These are phyloP conservation scores for Magnusiomyces suaveolens DNA, from an alignment of 1,139 yeast genomes.

Conservation along the genomic window DNA sequence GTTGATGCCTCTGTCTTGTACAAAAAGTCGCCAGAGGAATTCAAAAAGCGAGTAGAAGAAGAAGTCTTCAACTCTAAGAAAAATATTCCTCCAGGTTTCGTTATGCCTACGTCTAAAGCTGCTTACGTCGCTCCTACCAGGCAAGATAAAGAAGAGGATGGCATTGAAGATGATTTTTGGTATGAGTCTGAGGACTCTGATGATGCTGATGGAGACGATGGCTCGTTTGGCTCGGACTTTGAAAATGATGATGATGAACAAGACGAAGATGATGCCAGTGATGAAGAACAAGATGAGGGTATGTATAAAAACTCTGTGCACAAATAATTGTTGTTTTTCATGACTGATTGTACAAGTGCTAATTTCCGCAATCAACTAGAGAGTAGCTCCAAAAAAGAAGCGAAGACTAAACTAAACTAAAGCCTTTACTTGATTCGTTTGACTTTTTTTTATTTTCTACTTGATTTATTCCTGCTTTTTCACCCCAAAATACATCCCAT, in stretches of 20 bases:
- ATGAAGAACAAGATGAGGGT: background rate
- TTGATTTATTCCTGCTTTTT: background rate
- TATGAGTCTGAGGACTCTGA: conserved; percentile 64
- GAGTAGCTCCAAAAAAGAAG: conserved; percentile 1
- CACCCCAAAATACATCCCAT: background rate
- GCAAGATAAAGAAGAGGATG: conserved; percentile 45
- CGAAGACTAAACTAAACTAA: background rate
- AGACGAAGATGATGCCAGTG: background rate
- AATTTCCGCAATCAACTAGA: background rate
- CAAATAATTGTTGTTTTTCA: background rate
- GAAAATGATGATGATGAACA: background rate
- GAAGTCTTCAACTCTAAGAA: conserved; percentile 79
- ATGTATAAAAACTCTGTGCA: background rate
- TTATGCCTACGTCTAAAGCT: conserved; percentile 56
- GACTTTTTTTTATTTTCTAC: background rate
- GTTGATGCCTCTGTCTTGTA: conserved; percentile 93
- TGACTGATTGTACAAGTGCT: background rate
- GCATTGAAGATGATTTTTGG: conserved; percentile 81
- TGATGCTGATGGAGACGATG: conserved; percentile 35
- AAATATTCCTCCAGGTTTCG: conserved; percentile 78
- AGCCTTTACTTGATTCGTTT: background rate
- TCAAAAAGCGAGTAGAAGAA: conserved; percentile 63
- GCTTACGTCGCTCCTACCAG: conserved; percentile 49
- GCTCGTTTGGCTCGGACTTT: conserved; percentile 24
- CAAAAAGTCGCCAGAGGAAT: conserved; percentile 73